Evolutionary conservation across 2,329 filamentous ascomycete species (phyloP).

Genomic region (Hypocrella siamensis): DNA sequence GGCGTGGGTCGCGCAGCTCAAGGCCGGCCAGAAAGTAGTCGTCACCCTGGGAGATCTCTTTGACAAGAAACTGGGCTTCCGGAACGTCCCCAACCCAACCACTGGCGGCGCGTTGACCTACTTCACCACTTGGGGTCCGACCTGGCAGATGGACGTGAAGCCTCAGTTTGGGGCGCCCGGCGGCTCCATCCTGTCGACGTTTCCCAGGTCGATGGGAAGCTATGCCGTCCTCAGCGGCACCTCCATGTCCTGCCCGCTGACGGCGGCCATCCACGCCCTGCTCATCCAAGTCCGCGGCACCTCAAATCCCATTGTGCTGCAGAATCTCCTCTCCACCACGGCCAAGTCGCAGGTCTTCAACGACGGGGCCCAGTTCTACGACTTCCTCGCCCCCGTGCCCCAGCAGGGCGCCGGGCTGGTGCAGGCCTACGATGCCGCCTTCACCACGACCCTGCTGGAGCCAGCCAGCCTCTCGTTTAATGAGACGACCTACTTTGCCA

Average conservation of each 20-base stretch:
- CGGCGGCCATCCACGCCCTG: constrained; percentile 20
- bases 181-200: constrained; percentile 28
- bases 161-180: constrained; percentile 23
- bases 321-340: constrained; percentile 25
- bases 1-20: constrained; percentile 21
- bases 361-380: constrained; percentile 13
- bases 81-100: not conserved
- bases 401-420: constrained; percentile 33
- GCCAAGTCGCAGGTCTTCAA: constrained; percentile 26
- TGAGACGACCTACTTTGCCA: constrained; percentile 32
- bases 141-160: constrained; percentile 22
- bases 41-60: constrained; percentile 19
- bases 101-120: constrained; percentile 3
- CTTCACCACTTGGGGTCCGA: constrained; percentile 23
- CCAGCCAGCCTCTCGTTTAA: constrained; percentile 40
- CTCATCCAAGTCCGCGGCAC: constrained; percentile 27
- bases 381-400: constrained; percentile 30
- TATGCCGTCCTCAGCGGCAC: constrained; percentile 30
- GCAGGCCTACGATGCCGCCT: constrained; percentile 38
- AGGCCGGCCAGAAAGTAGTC: constrained; percentile 20
- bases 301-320: constrained; percentile 25
- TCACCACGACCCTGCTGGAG: constrained; percentile 31
- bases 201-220: constrained; percentile 17
- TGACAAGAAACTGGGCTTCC: not conserved
- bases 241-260: constrained; percentile 29